These are phyloP conservation scores for Lentinula sp. DNA, from an alignment of 768 basidiomycete species.

Conservation along the genomic window DNA sequence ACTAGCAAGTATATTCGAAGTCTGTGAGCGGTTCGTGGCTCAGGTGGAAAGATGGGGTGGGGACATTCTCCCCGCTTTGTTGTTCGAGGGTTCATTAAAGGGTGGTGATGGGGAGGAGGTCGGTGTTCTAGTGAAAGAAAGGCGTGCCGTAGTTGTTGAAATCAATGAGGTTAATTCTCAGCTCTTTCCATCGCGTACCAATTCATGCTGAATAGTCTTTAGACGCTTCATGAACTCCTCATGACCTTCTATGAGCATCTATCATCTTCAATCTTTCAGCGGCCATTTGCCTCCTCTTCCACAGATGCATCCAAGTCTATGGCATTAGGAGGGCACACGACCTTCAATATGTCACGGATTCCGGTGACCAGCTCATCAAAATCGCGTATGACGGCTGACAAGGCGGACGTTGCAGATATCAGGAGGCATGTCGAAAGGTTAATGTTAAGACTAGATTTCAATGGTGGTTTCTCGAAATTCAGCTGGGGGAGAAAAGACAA, in stretches of 20 bases:
- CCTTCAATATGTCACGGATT: constrained; percentile 36
- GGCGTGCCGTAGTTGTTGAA: constrained; percentile 62
- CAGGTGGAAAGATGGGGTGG: constrained; percentile 92
- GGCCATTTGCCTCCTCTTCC: constrained; percentile 46
- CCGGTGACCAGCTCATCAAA: background rate
- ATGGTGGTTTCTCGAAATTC: constrained; percentile 63
- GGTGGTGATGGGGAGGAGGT: constrained; percentile 48
- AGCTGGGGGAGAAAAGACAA: constrained; percentile 19
- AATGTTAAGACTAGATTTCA: constrained; percentile 79
- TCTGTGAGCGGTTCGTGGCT: constrained; percentile 83
- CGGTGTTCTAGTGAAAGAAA: constrained; percentile 68
- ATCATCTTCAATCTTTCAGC: constrained; percentile 69
- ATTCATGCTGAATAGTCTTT: background rate
- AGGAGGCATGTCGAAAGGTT: constrained; percentile 79
- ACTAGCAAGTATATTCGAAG: constrained; percentile 69
- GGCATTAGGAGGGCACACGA: constrained; percentile 46
- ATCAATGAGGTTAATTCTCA: constrained; percentile 63
- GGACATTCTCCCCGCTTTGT: constrained; percentile 76
- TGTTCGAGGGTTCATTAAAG: constrained; percentile 74
- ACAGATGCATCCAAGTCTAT: constrained; percentile 68
- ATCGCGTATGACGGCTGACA: constrained; percentile 43
- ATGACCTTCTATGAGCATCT: constrained; percentile 79
- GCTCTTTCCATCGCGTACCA: background rate
- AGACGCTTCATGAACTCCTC: constrained; percentile 66
- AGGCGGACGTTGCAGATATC: constrained; percentile 56